Percentiles rank a stretch among this genome's conserved stretches.
Evolutionary conservation across 2,329 filamentous ascomycete species (phyloP).

Genomic region (Xylariaceae sp.): DNA sequence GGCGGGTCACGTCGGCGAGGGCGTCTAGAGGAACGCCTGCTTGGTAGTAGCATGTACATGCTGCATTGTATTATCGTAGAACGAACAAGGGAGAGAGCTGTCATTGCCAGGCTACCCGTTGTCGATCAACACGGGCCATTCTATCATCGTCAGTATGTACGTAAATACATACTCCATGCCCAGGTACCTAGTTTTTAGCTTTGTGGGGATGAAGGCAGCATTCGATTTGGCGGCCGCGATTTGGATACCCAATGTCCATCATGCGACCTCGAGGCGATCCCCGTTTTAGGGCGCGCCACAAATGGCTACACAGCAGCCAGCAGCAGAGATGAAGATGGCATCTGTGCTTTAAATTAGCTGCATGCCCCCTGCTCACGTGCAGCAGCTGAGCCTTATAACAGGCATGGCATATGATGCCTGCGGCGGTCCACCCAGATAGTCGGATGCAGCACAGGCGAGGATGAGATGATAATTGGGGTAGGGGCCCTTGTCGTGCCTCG

Average conservation of each 20-base stretch:
- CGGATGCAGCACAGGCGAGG: conserved; percentile 24
- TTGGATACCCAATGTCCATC: too few relatives aligned
- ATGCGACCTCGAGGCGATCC: neutral
- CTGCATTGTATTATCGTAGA: neutral
- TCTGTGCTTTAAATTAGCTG: conserved; percentile 24
- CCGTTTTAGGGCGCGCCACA: neutral
- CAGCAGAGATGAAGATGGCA: conserved; percentile 1
- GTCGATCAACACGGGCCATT: neutral
- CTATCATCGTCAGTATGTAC: neutral
- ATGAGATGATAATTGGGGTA: conserved; percentile 9
- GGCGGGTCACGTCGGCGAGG: neutral
- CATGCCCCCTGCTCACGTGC: conserved; percentile 21
- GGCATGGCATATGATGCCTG: conserved; percentile 5
- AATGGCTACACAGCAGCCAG: conserved; percentile 15
- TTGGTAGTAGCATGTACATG: too few relatives aligned
- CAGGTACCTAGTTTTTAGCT: neutral
- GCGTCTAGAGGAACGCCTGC: neutral
- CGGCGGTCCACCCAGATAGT: conserved; percentile 26
- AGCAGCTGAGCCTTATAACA: conserved; percentile 7
- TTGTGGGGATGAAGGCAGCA: neutral
- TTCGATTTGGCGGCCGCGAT: neutral
- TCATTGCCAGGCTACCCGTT: neutral
- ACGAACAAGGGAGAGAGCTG: neutral
- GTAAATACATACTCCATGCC: neutral
- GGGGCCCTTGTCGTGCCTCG: neutral